A percentile compares a stretch with the other conserved stretches of the same genome.
Evolutionary conservation across 2,329 filamentous ascomycete genomes (phyloP).

Genomic region (Diaporthe batatas): DNA sequence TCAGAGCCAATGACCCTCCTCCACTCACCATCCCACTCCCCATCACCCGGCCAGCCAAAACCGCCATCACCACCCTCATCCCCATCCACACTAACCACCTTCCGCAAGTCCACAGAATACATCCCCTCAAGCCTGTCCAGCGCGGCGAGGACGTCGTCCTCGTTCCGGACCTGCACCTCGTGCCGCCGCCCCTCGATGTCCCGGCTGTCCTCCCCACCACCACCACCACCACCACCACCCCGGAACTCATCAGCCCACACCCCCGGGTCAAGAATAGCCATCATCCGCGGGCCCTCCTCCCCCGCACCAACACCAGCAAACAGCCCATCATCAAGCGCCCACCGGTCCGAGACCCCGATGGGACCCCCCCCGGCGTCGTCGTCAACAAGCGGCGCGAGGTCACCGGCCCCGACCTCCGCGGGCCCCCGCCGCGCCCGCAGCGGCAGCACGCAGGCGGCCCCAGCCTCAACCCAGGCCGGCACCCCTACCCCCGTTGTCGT

Average conservation of each 20-base stretch:
- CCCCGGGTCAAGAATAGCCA: conserved; percentile 34
- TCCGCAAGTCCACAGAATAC: neutral
- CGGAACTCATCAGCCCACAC: conserved; percentile 29
- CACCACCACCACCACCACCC: neutral
- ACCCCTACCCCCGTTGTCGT: no score
- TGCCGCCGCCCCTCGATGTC: neutral
- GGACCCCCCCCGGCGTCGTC: neutral
- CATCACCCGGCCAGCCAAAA: neutral
- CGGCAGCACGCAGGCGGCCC: no score
- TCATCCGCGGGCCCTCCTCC: neutral
- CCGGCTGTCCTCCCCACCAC: no score
- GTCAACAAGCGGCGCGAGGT: conserved; percentile 18
- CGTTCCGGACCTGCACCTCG: conserved; percentile 29
- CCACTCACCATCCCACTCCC: neutral
- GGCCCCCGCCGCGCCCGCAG: neutral
- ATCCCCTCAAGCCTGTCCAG: conserved; percentile 17
- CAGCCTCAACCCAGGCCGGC: neutral
- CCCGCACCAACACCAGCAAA: no score
- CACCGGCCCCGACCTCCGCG: neutral
- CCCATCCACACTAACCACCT: neutral
- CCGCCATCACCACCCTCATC: neutral
- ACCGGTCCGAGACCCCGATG: conserved; percentile 28
- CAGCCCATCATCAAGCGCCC: neutral
- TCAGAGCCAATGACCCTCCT: neutral
- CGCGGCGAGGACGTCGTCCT: conserved; percentile 27